Conservation (phyloP, 2,329 filamentous ascomycete genomes). For the Nigrospora oryzae region DNA sequence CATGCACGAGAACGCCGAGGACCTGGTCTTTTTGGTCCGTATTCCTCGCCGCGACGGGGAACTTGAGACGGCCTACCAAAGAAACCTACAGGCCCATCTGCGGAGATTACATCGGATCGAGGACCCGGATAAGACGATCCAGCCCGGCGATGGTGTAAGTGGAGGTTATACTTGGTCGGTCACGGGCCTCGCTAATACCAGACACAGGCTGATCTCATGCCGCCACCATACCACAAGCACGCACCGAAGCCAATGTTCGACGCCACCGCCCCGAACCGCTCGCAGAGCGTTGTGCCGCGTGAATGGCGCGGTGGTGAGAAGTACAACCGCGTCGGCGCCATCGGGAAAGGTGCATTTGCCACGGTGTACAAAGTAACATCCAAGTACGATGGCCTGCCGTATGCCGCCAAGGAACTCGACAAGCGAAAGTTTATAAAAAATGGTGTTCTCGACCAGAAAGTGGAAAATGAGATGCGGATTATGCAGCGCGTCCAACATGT, state of each 20-base stretch:
- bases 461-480: constrained; percentile 95
- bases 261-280: too few relatives aligned
- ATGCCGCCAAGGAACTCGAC: constrained; percentile 90
- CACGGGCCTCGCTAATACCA: background rate
- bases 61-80: constrained; percentile 55
- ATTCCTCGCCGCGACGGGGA: constrained; percentile 67
- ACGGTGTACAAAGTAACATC: constrained; percentile 85
- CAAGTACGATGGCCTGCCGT: constrained; percentile 74
- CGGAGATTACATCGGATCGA: constrained; percentile 21
- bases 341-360: constrained; percentile 93
- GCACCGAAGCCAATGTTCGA: background rate
- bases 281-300: constrained; percentile 31
- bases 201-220: background rate
- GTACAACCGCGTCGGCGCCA: constrained; percentile 74
- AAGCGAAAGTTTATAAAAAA: constrained; percentile 92
- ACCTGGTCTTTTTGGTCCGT: constrained; percentile 77
- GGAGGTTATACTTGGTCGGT: background rate
- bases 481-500: constrained; percentile 83
- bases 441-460: constrained; percentile 78
- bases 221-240: constrained; percentile 7
- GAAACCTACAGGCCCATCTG: constrained; percentile 64
- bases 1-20: constrained; percentile 39
- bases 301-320: constrained; percentile 77
- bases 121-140: constrained; percentile 33
- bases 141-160: constrained; percentile 15